Conservation (phyloP, 2,329 filamentous ascomycete genomes). For the Pseudocercospora vitis region DNA sequence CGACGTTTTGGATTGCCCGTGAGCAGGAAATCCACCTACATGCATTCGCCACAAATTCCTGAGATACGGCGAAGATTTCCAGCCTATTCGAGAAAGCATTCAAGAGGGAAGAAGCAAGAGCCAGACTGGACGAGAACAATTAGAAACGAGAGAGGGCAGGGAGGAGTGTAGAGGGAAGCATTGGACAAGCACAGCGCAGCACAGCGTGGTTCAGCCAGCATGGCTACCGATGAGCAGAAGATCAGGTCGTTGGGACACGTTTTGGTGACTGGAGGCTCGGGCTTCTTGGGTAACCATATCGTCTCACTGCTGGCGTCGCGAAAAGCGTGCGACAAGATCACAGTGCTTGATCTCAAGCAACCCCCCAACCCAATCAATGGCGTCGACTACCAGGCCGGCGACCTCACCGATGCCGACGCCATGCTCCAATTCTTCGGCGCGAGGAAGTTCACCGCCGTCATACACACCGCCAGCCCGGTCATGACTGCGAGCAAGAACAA, state of each 20-base stretch:
- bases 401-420: slow-evolving; percentile 49
- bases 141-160: not conserved
- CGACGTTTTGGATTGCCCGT: too few species aligned
- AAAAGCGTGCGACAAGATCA: slow-evolving; percentile 46
- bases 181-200: not conserved
- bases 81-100: too few species aligned
- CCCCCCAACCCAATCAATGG: slow-evolving; percentile 42
- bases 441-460: slow-evolving; percentile 49
- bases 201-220: not conserved
- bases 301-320: slow-evolving; percentile 47
- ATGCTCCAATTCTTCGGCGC: slow-evolving; percentile 46
- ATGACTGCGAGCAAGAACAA: slow-evolving; percentile 37
- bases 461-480: slow-evolving; percentile 53
- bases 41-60: too few species aligned
- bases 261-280: slow-evolving; percentile 52
- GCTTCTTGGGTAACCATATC: slow-evolving; percentile 54
- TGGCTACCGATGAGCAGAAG: slow-evolving; percentile 17
- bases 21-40: too few species aligned
- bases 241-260: slow-evolving; percentile 46
- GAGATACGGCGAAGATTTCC: too few species aligned
- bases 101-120: not conserved
- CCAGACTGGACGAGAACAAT: not conserved
- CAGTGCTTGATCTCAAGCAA: slow-evolving; percentile 50
- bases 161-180: not conserved
- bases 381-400: slow-evolving; percentile 52